Conservation (phyloP, 129 eudicot species). For the Saussurea involucrata region DNA sequence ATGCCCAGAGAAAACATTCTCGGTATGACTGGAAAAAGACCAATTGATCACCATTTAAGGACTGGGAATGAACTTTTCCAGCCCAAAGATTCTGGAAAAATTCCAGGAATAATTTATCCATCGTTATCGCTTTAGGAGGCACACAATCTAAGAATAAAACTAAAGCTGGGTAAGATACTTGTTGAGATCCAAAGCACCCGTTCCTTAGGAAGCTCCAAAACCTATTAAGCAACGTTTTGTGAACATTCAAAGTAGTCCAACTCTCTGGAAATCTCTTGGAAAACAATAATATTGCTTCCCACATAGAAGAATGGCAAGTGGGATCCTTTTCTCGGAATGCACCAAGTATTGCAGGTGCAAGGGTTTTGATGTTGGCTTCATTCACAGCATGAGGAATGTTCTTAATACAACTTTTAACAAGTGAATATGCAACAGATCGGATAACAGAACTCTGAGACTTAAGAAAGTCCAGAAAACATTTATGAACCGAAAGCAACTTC, state of each 20-base stretch:
- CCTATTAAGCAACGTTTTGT: slow-evolving; percentile 52
- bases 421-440: slow-evolving; percentile 77
- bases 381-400: slow-evolving; percentile 58
- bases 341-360: slow-evolving; percentile 74
- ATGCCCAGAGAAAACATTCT: slow-evolving; percentile 73
- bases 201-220: slow-evolving; percentile 68
- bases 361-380: slow-evolving; percentile 52
- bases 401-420: slow-evolving; percentile 60
- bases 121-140: slow-evolving; percentile 49
- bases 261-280: slow-evolving; percentile 59
- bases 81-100: slow-evolving; percentile 83
- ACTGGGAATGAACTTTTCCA: slow-evolving; percentile 55
- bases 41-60: slow-evolving; percentile 40
- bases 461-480: slow-evolving; percentile 59
- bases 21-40: slow-evolving; percentile 60
- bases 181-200: slow-evolving; percentile 95
- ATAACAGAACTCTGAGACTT: slow-evolving; percentile 58
- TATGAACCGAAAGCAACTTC: slow-evolving; percentile 55
- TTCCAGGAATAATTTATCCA: slow-evolving; percentile 57
- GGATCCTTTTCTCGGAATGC: slow-evolving; percentile 80
- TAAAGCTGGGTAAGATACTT: slow-evolving; percentile 82
- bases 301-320: slow-evolving; percentile 85
- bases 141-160: slow-evolving; percentile 64
- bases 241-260: slow-evolving; percentile 64
- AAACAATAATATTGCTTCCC: slow-evolving; percentile 73